Evolutionary conservation across 306 rosid genomes (phyloP).

Genomic region (Pyrus communis): DNA sequence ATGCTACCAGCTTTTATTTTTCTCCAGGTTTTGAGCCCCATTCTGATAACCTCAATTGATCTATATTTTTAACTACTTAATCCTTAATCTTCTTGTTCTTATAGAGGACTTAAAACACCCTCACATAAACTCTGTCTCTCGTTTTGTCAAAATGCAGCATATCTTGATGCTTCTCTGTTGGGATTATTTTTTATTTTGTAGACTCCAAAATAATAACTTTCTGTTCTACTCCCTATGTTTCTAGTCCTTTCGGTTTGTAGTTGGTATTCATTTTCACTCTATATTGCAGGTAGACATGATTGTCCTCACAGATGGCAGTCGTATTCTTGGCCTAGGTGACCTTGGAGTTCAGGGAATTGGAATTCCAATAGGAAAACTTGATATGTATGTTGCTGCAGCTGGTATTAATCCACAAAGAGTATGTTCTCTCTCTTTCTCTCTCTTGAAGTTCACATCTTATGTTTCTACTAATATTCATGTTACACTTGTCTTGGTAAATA

Average conservation of each 20-base stretch:
- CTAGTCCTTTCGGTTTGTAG: not conserved
- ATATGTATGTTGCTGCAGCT: conserved; percentile 98
- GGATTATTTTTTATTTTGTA: not conserved
- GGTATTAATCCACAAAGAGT: conserved; percentile 94
- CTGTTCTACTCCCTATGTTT: not conserved
- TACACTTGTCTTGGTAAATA: conserved; percentile 1
- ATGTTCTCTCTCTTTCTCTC: conserved; percentile 25
- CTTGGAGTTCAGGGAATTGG: conserved; percentile 99
- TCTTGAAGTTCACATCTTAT: not conserved
- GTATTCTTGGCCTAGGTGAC: conserved; percentile 98
- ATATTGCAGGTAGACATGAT: conserved; percentile 94
- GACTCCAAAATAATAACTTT: not conserved
- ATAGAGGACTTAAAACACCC: not conserved
- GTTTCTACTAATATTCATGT: not conserved
- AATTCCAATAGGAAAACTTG: conserved; percentile 97
- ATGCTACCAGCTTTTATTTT: conserved; percentile 2
- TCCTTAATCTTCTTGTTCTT: not conserved
- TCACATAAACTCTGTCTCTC: not conserved
- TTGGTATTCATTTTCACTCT: conserved; percentile 16
- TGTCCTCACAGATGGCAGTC: conserved; percentile 97
- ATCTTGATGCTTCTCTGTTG: not conserved
- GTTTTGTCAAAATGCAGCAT: not conserved
- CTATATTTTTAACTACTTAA: not conserved
- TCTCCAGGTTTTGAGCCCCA: not conserved
- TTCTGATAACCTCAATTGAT: not conserved